Percentiles rank a stretch among this genome's conserved stretches.
phyloP scores from a whole-genome alignment of 2,329 filamentous ascomycete species.

The Ophiocordyceps camponoti-saundersi region DNA sequence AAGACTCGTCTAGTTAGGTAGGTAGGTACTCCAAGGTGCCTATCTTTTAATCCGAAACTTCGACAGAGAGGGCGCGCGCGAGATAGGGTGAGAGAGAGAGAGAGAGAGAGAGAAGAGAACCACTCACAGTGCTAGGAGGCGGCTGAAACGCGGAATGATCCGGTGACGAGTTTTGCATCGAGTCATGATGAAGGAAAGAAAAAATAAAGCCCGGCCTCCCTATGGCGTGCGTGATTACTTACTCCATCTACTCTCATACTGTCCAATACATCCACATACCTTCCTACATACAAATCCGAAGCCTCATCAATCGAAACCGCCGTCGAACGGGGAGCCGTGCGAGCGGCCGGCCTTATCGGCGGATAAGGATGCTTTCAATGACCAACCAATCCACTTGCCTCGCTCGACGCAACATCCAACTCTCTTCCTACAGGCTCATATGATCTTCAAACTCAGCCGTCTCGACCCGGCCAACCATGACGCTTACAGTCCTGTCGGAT shows the following conservation, averaged over 20 bases:
- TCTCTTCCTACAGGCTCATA: background rate
- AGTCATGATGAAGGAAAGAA: background rate
- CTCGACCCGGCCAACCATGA: slow-evolving; percentile 22
- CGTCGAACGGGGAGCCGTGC: too few relatives aligned
- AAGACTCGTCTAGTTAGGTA: background rate
- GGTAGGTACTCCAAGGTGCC: too few relatives aligned
- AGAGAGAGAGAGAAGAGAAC: background rate
- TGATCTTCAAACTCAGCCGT: background rate
- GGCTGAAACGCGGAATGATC: background rate
- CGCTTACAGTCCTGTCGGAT: slow-evolving; percentile 41
- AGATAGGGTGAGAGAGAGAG: too few relatives aligned
- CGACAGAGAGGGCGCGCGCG: background rate
- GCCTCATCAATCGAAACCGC: too few relatives aligned
- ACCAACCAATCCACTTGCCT: background rate
- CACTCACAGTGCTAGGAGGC: background rate
- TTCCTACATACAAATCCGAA: too few relatives aligned
- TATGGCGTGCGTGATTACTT: background rate
- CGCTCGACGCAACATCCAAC: background rate
- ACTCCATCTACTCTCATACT: background rate
- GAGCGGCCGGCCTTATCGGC: too few relatives aligned
- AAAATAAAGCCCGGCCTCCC: background rate
- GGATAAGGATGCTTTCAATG: too few relatives aligned
- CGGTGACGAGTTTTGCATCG: background rate
- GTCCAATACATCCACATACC: background rate
- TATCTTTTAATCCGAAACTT: background rate